Evolutionary conservation across 805 yeast species (phyloP).

Genomic region (Myxozyma nipponensis): DNA sequence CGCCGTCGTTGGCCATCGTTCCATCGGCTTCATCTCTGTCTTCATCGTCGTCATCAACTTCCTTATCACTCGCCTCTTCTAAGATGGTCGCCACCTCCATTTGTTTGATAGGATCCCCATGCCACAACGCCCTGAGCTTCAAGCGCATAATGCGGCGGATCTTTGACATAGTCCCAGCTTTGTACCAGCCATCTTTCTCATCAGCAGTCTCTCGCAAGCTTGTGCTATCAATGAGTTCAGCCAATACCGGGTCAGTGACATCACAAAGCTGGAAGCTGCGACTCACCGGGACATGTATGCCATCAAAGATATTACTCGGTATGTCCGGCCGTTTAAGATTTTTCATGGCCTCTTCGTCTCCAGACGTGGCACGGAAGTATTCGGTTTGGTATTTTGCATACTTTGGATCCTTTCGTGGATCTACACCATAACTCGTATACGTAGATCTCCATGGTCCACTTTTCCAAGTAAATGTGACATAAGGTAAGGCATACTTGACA

Average conservation of each 20-base stretch:
- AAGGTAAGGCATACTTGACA: constrained; percentile 75
- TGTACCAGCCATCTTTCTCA: constrained; percentile 78
- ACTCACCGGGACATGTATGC: constrained; percentile 61
- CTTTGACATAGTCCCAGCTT: constrained; percentile 55
- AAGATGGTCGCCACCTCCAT: constrained; percentile 22
- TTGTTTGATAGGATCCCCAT: constrained; percentile 12
- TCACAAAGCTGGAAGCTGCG: constrained; percentile 78
- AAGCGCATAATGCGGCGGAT: constrained; percentile 68
- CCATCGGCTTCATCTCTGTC: constrained; percentile 1
- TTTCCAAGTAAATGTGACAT: constrained; percentile 72
- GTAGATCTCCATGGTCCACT: constrained; percentile 96
- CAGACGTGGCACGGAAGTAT: constrained; percentile 56
- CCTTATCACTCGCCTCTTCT: constrained; percentile 17
- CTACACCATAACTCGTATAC: constrained; percentile 70
- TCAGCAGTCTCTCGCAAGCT: constrained; percentile 46
- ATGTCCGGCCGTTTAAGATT: constrained; percentile 27
- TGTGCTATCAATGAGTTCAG: constrained; percentile 42
- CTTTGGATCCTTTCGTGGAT: constrained; percentile 57
- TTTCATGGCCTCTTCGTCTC: constrained; percentile 13
- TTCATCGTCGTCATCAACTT: constrained; percentile 13
- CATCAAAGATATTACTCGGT: constrained; percentile 61
- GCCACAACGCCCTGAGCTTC: constrained; percentile 54
- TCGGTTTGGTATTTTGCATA: constrained; percentile 77
- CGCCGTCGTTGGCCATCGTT: background rate
- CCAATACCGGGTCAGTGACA: constrained; percentile 61